A percentile compares a stretch with the other conserved stretches of the same genome.
Evolutionary conservation across 768 basidiomycete species (phyloP).

Genomic region (Suillus plorans): DNA sequence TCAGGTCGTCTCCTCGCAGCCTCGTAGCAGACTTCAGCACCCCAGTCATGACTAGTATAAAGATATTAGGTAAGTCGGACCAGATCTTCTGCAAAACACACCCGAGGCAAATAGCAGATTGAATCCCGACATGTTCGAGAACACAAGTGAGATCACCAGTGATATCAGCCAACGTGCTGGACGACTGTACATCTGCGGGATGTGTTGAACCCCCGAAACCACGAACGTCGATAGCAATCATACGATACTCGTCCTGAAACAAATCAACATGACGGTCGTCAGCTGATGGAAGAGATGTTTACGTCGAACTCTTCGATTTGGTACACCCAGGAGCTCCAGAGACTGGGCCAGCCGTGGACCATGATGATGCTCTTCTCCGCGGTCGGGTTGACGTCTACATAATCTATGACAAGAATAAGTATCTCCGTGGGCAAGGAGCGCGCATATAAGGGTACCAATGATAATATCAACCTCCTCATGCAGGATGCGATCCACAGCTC

Average conservation of each 20-base stretch:
- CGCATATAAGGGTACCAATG: conserved; percentile 41
- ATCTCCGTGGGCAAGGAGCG: neutral
- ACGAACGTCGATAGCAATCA: conserved; percentile 66
- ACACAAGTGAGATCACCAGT: conserved; percentile 65
- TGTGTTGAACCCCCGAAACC: conserved; percentile 72
- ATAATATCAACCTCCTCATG: conserved; percentile 36
- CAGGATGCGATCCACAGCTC: conserved; percentile 40
- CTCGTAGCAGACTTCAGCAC: conserved; percentile 64
- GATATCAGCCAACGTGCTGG: conserved; percentile 59
- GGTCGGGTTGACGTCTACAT: conserved; percentile 50
- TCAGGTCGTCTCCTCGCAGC: conserved; percentile 69
- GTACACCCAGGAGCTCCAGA: conserved; percentile 74
- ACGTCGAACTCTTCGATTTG: conserved; percentile 71
- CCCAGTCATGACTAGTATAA: conserved; percentile 69
- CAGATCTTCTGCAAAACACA: conserved; percentile 23
- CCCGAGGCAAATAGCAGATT: conserved; percentile 63
- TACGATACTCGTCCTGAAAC: conserved; percentile 54
- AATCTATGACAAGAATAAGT: neutral
- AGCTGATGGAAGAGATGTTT: neutral
- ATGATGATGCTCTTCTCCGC: conserved; percentile 56
- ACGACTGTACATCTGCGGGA: conserved; percentile 58
- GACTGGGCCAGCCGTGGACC: conserved; percentile 82
- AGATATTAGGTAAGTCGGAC: neutral
- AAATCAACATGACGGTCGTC: neutral
- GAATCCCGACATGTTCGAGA: conserved; percentile 48